Evolutionary conservation across 225 moss, liverwort and hornwort genomes (phyloP).

Genomic region (Straminergon stramineum): DNA sequence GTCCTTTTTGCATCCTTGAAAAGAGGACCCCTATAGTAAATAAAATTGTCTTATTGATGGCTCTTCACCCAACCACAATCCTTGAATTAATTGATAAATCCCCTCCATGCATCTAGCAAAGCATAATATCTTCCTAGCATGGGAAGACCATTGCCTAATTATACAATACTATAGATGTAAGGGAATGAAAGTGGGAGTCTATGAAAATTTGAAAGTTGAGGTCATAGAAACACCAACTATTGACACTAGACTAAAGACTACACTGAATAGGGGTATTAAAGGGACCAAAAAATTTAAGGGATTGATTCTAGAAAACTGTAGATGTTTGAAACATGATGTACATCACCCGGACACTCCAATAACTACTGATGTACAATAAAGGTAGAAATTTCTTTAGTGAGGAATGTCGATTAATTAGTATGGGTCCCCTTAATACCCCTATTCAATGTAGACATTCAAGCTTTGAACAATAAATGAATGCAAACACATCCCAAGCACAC

Average conservation of each 20-base stretch:
- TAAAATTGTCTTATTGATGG: neutral
- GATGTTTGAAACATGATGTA: too few species aligned
- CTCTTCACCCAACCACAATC: rapidly evolving
- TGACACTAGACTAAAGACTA: neutral
- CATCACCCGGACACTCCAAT: too few species aligned
- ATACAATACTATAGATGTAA: neutral
- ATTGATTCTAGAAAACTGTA: too few species aligned
- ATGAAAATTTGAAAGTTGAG: neutral
- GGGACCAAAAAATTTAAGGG: too few species aligned
- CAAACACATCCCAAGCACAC: neutral
- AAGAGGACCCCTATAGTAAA: rapidly evolving
- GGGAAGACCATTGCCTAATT: neutral
- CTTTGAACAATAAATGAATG: neutral
- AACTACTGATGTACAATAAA: too few species aligned
- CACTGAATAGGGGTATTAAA: too few species aligned
- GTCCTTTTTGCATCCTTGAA: rapidly evolving
- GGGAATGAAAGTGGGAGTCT: neutral
- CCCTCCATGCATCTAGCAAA: neutral
- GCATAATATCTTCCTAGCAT: neutral
- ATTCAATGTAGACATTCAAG: too few species aligned
- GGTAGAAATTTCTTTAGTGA: too few species aligned
- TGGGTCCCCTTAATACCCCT: too few species aligned
- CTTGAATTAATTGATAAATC: neutral
- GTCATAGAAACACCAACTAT: neutral
- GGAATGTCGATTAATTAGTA: too few species aligned